These are phyloP conservation scores for Naganishia onofrii DNA, from an alignment of 768 basidiomycete species.

Conservation along the genomic window DNA sequence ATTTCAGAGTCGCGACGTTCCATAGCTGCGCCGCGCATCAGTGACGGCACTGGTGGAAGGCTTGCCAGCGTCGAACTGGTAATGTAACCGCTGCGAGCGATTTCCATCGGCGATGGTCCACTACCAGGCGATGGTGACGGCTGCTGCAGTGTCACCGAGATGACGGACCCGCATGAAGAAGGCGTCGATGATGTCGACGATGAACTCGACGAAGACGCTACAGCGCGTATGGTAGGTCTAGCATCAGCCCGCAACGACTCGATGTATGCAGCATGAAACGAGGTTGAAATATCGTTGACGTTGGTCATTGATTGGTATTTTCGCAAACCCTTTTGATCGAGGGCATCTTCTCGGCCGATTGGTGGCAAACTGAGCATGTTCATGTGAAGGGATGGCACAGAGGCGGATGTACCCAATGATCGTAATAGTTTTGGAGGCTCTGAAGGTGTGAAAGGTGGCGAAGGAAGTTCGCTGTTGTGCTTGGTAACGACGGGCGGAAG, in stretches of 20 bases:
- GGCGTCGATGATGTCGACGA: conserved; percentile 1
- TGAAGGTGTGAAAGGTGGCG: background rate
- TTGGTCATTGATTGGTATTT: conserved; percentile 20
- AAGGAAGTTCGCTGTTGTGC: background rate
- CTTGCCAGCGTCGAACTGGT: conserved; percentile 1
- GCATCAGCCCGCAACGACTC: conserved; percentile 7
- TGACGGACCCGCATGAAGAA: conserved; percentile 7
- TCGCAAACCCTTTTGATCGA: background rate
- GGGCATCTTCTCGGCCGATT: background rate
- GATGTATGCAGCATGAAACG: conserved; percentile 8
- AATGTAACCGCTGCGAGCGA: conserved; percentile 10
- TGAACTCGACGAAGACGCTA: background rate
- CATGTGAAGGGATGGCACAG: conserved; percentile 1
- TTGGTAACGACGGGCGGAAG: background rate
- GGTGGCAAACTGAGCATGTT: background rate
- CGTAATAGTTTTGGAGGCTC: background rate
- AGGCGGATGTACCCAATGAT: conserved; percentile 7
- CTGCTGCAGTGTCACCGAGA: conserved; percentile 12
- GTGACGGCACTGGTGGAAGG: conserved; percentile 14
- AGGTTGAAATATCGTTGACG: background rate
- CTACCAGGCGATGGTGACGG: background rate
- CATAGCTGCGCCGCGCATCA: conserved; percentile 10
- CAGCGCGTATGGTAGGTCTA: background rate
- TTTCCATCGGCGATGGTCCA: conserved; percentile 1
- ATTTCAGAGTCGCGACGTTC: conserved; percentile 13